Percentiles rank a stretch among this genome's conserved stretches.
Conservation (phyloP, 306 rosid species). For the Bauhinia variegata region DNA sequence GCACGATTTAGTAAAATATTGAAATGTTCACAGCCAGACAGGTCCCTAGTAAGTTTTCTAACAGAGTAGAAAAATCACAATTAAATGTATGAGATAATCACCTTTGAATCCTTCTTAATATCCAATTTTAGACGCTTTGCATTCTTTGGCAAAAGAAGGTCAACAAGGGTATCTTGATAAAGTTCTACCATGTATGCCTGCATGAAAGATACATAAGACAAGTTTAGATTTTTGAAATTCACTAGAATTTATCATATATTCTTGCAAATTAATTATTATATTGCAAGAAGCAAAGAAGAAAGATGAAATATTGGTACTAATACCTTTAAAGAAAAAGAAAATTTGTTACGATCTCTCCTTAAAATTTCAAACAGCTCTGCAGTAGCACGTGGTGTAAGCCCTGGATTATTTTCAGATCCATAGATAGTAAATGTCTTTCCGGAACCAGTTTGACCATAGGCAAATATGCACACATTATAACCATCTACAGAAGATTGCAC, state of each 20-base stretch:
- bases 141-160: slow-evolving; percentile 76
- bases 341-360: slow-evolving; percentile 70
- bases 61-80: slow-evolving; percentile 4
- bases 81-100: slow-evolving; percentile 26
- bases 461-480: slow-evolving; percentile 89
- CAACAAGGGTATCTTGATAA: slow-evolving; percentile 94
- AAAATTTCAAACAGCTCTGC: slow-evolving; percentile 74
- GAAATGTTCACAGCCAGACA: background rate
- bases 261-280: background rate
- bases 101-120: slow-evolving; percentile 94
- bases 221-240: slow-evolving; percentile 3
- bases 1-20: background rate
- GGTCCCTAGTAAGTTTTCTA: background rate
- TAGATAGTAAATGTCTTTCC: slow-evolving; percentile 92
- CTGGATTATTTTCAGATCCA: slow-evolving; percentile 76
- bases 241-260: background rate
- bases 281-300: slow-evolving; percentile 2
- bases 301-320: slow-evolving; percentile 7
- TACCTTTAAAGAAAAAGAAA: slow-evolving; percentile 85
- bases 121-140: slow-evolving; percentile 76
- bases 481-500: slow-evolving; percentile 95
- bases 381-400: slow-evolving; percentile 83
- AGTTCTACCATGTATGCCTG: slow-evolving; percentile 93
- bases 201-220: slow-evolving; percentile 29
- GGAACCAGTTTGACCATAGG: slow-evolving; percentile 95